Evolutionary conservation across 805 yeast genomes (phyloP).

Genomic region (Kuraishia ogatae): DNA sequence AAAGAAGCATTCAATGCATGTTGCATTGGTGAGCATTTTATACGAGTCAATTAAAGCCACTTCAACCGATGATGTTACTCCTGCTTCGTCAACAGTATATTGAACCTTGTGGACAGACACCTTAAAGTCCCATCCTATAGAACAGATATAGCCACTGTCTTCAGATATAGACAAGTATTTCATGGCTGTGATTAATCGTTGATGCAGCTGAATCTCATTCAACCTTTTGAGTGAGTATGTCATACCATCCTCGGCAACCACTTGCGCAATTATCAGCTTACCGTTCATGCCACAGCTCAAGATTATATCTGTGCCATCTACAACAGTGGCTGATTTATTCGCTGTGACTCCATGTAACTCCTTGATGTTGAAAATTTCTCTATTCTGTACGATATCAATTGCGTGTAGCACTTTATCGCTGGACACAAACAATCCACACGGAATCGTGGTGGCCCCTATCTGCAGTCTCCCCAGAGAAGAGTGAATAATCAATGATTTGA

Average conservation of each 20-base stretch:
- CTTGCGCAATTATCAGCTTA: conserved; percentile 8
- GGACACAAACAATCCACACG: conserved; percentile 17
- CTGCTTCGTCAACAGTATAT: conserved; percentile 4
- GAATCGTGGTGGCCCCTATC: conserved; percentile 1
- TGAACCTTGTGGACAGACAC: conserved; percentile 28
- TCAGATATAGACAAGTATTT: conserved; percentile 9
- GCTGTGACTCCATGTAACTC: conserved; percentile 11
- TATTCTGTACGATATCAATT: conserved; percentile 13
- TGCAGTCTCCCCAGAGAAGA: conserved; percentile 10
- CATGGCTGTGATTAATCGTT: conserved; percentile 18
- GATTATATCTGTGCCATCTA: conserved; percentile 13
- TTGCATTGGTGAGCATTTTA: conserved; percentile 41
- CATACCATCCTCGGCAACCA: background rate
- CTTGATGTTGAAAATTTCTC: conserved; percentile 6
- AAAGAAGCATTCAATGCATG: conserved; percentile 33
- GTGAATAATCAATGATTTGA: conserved; percentile 17
- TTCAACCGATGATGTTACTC: conserved; percentile 7
- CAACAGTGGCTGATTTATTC: conserved; percentile 13
- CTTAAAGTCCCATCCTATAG: conserved; percentile 53
- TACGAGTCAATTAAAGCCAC: conserved; percentile 13
- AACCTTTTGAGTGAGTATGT: conserved; percentile 4
- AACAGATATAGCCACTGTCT: conserved; percentile 28
- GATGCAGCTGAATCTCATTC: conserved; percentile 16
- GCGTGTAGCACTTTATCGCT: conserved; percentile 17
- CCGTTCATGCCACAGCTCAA: conserved; percentile 27